Evolutionary conservation across 148 eudicot species (phyloP), one percentile per base, ranked within the genome.

Genomic region (Camellia japonica): DNA sequence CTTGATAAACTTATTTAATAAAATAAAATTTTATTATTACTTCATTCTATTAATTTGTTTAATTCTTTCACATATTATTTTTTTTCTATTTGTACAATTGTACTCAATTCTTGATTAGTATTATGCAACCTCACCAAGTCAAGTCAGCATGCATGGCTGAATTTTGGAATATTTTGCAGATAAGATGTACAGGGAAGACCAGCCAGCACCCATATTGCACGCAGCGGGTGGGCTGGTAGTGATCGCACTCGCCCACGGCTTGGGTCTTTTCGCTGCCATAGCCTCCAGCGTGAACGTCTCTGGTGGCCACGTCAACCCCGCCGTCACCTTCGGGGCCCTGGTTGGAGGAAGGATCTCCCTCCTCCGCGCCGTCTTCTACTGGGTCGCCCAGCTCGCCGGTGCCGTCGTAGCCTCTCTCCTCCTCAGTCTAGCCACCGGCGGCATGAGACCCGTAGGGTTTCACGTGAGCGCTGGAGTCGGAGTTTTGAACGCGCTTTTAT

Each of bases 261-360:
- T 95, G n/a, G 78, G 90, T 6, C 71, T 95, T 19, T 93, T 95
- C 44, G 99, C 97, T 2, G 99, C 97, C 0, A 92, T 93, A 66
- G 90, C 99, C 0, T 76, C 97, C 2, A 90, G 97, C 82, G 77
- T 92, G 76, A 95, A 95, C 78, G 89, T 92, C 5, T 94, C 98
- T 12, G 97, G 98, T 0, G 98, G 99, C 2, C 99, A 95, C 47
- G 83, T 89, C 3, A 95, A 95, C 70, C 99, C 99, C 0, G 97
- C 99, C 0, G 91, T 95, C 73, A 93, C 99, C 14, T 87, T 95
- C 16, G 99, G 97, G 42, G 93, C 99, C 2, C 87, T 95, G 1
- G 93, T 95, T 0, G 97, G 97, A 1, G 98, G 98, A 7, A 83
- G 98, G 71, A 66, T 95, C 60, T 92, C 98, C 5, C 41, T 93